Evolutionary conservation across 2,329 filamentous ascomycete species (phyloP), one percentile per base, ranked within the genome.

Genomic region (Cercospora janseana): DNA sequence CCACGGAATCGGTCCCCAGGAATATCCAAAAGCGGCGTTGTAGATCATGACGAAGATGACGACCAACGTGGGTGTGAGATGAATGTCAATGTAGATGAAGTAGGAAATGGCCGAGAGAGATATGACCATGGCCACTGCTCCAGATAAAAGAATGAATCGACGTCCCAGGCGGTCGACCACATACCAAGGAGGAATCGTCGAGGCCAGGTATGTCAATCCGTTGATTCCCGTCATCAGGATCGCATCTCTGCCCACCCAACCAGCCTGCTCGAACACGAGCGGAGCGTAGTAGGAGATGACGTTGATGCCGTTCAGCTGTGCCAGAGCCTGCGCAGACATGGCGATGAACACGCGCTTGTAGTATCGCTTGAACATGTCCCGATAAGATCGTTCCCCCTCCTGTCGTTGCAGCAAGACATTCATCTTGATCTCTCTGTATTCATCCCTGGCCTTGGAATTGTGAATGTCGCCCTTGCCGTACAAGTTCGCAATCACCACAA

Each of bases 351-450:
- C 92, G 46, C 93, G 88, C 63, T 87, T 93, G 66, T 79, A 81
- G 75, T 97, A 97, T 56, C 88, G 83, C 64, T 80, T 85, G 77
- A 97, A 98, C 93, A 98, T 98, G 56, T 97, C 93, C 29, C 71
- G 62, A 70, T 97, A 98, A 0, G 87, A 83, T 60, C 93, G 82
- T 73, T 97, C 93, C 61, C 93, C 93, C 72, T 98, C 93, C 72
- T 95, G 90, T 44, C 93, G 87, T 69, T 92, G 85, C 18, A 97
- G 76, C 26, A 98, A 80, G 23, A 98, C 93, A 63, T 92, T 85
- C 88, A 96, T 95, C 76, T 98, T 98, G 75, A 98, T 98, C 65
- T 97, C 93, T 62, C 92, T 88, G 71, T 94, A 98, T 70, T 98
- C 93, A 49, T 96, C 91, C 51, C 91, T 83, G 1, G 93, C 93